Evolutionary conservation across 2,329 filamentous ascomycete genomes (phyloP).

Genomic region (Coniochaeta sp.): DNA sequence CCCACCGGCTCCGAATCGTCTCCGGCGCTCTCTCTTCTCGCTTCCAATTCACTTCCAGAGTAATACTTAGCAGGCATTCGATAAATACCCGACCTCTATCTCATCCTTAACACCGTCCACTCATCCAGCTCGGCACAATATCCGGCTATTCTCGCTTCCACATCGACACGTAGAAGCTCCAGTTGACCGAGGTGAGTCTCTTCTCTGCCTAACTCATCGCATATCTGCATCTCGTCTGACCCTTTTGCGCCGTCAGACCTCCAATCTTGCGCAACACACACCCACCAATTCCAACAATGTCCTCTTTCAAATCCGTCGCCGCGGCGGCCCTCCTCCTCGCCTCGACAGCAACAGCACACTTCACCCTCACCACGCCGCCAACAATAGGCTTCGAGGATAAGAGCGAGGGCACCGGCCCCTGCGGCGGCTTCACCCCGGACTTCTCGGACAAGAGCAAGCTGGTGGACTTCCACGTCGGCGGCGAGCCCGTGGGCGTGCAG

Average conservation of each 20-base stretch:
- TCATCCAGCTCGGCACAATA: background rate
- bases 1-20: background rate
- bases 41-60: background rate
- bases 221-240: background rate
- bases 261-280: too few relatives aligned
- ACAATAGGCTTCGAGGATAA: slow-evolving; percentile 43
- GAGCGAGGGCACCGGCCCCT: slow-evolving; percentile 38
- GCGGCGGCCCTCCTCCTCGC: slow-evolving; percentile 28
- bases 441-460: slow-evolving; percentile 26
- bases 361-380: slow-evolving; percentile 40
- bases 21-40: background rate
- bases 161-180: too few relatives aligned
- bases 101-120: background rate
- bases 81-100: background rate
- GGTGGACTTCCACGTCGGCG: slow-evolving; percentile 49
- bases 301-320: slow-evolving; percentile 27
- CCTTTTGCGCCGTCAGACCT: background rate
- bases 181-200: background rate
- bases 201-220: background rate
- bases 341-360: slow-evolving; percentile 42
- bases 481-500: slow-evolving; percentile 41
- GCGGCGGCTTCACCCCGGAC: slow-evolving; percentile 45
- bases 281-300: slow-evolving; percentile 23
- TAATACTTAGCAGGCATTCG: background rate
- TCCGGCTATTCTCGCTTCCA: background rate